phyloP scores from a whole-genome alignment of 2,329 filamentous ascomycete genomes.

The Keithomyces neogunnii region DNA sequence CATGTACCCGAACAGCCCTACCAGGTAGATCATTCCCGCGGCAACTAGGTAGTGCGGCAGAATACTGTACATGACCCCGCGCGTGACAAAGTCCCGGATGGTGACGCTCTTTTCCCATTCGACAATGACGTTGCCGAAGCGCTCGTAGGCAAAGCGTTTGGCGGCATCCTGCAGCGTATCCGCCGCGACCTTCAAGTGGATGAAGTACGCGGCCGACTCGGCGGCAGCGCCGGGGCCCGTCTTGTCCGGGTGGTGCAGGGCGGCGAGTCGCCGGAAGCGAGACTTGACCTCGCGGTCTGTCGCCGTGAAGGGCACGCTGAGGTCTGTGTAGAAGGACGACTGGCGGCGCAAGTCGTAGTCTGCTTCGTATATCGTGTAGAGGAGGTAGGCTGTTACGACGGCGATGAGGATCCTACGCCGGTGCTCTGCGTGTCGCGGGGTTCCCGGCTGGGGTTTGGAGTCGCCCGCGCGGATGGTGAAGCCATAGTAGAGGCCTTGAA shows the following conservation, averaged over 20 bases:
- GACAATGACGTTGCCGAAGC: constrained; percentile 68
- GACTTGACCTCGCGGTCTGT: constrained; percentile 73
- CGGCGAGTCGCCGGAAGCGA: constrained; percentile 69
- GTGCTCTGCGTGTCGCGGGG: constrained; percentile 62
- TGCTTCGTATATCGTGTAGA: constrained; percentile 89
- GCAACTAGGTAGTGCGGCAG: constrained; percentile 54
- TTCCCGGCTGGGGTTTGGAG: constrained; percentile 63
- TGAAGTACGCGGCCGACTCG: constrained; percentile 48
- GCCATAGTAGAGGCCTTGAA: constrained; percentile 78
- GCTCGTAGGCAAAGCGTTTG: constrained; percentile 79
- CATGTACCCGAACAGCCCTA: constrained; percentile 59
- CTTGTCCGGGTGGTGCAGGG: constrained; percentile 80
- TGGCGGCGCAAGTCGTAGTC: constrained; percentile 67
- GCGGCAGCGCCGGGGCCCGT: constrained; percentile 29
- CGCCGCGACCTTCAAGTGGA: constrained; percentile 73
- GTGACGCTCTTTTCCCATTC: constrained; percentile 59
- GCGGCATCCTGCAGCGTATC: constrained; percentile 74
- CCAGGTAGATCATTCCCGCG: constrained; percentile 48
- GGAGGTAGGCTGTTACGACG: constrained; percentile 75
- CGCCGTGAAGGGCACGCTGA: constrained; percentile 61
- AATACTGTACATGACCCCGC: constrained; percentile 51
- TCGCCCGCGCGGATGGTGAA: constrained; percentile 85
- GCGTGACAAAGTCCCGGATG: constrained; percentile 62
- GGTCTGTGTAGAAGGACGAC: constrained; percentile 70
- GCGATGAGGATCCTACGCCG: constrained; percentile 75